Conservation (phyloP, 768 basidiomycete genomes). For the Gymnopilus dilepis region DNA sequence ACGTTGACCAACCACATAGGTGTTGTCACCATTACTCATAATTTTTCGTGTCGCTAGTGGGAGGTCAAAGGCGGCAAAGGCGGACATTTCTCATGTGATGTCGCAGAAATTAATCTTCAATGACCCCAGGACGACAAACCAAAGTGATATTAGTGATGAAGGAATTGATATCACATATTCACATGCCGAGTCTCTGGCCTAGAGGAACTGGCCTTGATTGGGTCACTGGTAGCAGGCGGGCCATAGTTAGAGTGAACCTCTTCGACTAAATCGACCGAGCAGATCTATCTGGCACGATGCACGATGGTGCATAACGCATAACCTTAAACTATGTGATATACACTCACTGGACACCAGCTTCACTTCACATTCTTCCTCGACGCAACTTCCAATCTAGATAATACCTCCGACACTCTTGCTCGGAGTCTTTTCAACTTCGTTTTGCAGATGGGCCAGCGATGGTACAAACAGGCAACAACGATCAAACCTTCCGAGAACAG, state of each 20-base stretch:
- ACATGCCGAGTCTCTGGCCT: neutral
- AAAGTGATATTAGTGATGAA: neutral
- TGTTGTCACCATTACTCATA: conserved; percentile 10
- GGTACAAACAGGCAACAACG: conserved; percentile 9
- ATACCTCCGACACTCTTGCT: neutral
- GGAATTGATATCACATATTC: neutral
- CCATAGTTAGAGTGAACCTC: no score
- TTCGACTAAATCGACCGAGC: no score
- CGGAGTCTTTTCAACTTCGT: neutral
- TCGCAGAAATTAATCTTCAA: neutral
- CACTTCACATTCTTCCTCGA: no score
- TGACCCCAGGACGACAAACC: neutral
- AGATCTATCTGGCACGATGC: no score
- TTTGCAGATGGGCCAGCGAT: neutral
- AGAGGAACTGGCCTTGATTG: no score
- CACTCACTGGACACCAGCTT: no score
- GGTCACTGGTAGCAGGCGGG: no score
- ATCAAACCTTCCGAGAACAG: conserved; percentile 6
- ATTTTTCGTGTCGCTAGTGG: conserved; percentile 9
- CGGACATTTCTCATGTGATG: neutral
- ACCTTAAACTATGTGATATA: no score
- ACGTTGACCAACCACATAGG: neutral
- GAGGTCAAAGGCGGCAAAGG: neutral
- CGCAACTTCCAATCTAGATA: no score
- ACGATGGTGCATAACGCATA: no score